phyloP scores from a whole-genome alignment of 495 filamentous ascomycete genomes.

The Talaromyces proteolyticus region DNA sequence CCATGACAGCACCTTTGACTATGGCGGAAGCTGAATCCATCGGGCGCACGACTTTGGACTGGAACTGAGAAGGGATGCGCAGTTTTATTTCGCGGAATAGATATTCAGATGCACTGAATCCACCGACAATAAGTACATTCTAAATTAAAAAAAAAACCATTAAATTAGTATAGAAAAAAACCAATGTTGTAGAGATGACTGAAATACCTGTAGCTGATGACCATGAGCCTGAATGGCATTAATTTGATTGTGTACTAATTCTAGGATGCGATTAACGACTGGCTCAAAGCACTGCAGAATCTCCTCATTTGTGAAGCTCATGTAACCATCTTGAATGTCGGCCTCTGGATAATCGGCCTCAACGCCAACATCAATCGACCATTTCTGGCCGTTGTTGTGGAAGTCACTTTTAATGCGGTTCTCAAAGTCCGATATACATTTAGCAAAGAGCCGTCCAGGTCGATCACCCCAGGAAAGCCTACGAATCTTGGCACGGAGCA shows the following conservation, averaged over 20 bases:
- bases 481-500: slow-evolving; percentile 67
- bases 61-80: slow-evolving; percentile 71
- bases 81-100: slow-evolving; percentile 78
- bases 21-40: slow-evolving; percentile 80
- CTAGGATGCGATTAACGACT: slow-evolving; percentile 69
- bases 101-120: slow-evolving; percentile 75
- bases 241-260: slow-evolving; percentile 72
- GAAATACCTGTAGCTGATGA: slow-evolving; percentile 57
- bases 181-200: not conserved
- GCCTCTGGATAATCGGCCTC: slow-evolving; percentile 75
- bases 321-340: slow-evolving; percentile 73
- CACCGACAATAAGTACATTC: slow-evolving; percentile 74
- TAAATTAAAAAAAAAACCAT: slow-evolving; percentile 6
- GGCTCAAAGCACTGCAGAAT: slow-evolving; percentile 77
- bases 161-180: slow-evolving; percentile 6
- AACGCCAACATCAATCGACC: slow-evolving; percentile 73
- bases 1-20: slow-evolving; percentile 73
- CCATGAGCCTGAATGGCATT: slow-evolving; percentile 76
- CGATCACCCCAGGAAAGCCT: slow-evolving; percentile 77
- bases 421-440: slow-evolving; percentile 81
- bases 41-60: slow-evolving; percentile 71
- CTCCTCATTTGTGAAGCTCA: slow-evolving; percentile 78
- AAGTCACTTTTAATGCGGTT: slow-evolving; percentile 78
- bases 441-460: slow-evolving; percentile 71
- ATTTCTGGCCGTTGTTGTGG: slow-evolving; percentile 75